Percentiles rank a stretch among this genome's conserved stretches.
phyloP scores from a whole-genome alignment of 495 filamentous ascomycete species.

The Xylaria bambusicola region DNA sequence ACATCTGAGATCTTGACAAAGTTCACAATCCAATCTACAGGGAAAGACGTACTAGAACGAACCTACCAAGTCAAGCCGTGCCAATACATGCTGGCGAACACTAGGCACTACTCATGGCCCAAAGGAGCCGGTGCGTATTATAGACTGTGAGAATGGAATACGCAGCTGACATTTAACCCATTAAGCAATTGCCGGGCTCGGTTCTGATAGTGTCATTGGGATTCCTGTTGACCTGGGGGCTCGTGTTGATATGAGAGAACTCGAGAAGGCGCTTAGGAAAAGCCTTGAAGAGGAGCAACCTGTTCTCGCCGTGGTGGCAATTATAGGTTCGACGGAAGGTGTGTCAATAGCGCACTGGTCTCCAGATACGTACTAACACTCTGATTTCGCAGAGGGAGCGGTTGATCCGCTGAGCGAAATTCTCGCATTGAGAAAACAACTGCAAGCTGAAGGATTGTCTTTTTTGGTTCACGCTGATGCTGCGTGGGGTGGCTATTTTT shows the following conservation, averaged over 20 bases:
- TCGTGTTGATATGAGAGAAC: constrained; percentile 36
- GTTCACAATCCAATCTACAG: constrained; percentile 46
- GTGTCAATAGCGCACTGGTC: constrained; percentile 16
- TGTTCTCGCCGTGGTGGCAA: constrained; percentile 33
- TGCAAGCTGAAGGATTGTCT: constrained; percentile 43
- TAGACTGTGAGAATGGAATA: not conserved
- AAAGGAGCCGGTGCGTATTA: constrained; percentile 41
- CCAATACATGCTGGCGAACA: constrained; percentile 39
- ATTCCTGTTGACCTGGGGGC: constrained; percentile 42
- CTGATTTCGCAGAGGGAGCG: constrained; percentile 35
- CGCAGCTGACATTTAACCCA: not conserved
- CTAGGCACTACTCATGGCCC: constrained; percentile 53
- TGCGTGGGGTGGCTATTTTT: constrained; percentile 56
- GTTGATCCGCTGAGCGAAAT: constrained; percentile 43
- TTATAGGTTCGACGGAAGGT: constrained; percentile 35
- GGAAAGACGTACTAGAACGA: constrained; percentile 38
- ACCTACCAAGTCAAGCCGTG: constrained; percentile 35
- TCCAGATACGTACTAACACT: not conserved
- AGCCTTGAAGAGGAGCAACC: constrained; percentile 33
- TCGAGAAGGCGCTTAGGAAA: constrained; percentile 35
- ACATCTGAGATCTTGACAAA: constrained; percentile 35
- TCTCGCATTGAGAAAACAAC: constrained; percentile 38
- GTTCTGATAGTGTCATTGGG: constrained; percentile 41
- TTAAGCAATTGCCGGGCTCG: constrained; percentile 46
- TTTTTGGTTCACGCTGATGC: constrained; percentile 49